Conservation (phyloP, 768 basidiomycete genomes). For the Mycena sanguinolenta region DNA sequence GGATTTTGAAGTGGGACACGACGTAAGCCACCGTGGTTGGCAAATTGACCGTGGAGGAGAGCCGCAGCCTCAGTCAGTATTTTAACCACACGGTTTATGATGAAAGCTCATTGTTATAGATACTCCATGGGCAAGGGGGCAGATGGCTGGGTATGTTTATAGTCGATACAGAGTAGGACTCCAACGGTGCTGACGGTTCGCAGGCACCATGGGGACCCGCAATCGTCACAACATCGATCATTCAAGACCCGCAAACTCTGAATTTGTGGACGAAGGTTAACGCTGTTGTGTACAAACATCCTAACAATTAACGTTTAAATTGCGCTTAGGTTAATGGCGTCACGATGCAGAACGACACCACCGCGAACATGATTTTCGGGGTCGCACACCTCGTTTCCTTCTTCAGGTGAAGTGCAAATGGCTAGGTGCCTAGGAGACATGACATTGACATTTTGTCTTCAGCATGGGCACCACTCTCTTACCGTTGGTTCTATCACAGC, state of each 20-base stretch:
- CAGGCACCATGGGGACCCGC: neutral
- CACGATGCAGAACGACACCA: constrained; percentile 54
- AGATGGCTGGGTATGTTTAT: constrained; percentile 50
- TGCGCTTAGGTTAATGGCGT: no score
- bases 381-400: neutral
- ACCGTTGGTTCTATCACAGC: no score
- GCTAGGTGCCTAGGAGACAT: no score
- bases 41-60: constrained; percentile 58
- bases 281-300: no score
- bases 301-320: no score
- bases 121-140: constrained; percentile 60
- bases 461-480: no score
- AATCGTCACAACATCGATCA: constrained; percentile 23
- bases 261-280: constrained; percentile 58
- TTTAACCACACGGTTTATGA: no score
- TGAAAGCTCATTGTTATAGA: constrained; percentile 39
- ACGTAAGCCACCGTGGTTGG: constrained; percentile 60
- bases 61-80: constrained; percentile 51
- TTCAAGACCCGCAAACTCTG: constrained; percentile 54
- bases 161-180: constrained; percentile 21
- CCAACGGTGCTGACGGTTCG: neutral
- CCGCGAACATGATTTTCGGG: constrained; percentile 44
- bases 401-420: no score
- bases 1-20: constrained; percentile 49
- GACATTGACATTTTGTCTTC: no score